phyloP scores from a whole-genome alignment of 352 stramenopile species.

The Phytophthora constricta region DNA sequence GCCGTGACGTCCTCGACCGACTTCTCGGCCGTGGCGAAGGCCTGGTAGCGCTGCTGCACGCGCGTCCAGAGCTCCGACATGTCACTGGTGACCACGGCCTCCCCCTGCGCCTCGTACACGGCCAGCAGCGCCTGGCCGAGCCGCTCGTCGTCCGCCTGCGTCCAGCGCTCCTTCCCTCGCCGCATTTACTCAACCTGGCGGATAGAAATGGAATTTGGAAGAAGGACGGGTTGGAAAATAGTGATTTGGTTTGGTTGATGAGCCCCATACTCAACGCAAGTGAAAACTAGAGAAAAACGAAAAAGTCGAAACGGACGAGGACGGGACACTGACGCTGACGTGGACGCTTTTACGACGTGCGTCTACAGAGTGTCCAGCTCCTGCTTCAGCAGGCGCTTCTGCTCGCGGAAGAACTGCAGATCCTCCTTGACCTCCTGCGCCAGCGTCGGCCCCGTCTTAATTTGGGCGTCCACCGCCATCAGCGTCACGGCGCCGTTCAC shows the following conservation, averaged over 20 bases:
- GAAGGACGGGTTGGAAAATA: too few species aligned
- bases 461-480: conserved; percentile 25
- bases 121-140: conserved; percentile 32
- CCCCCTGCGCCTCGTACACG: conserved; percentile 30
- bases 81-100: conserved; percentile 33
- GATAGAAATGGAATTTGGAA: too few species aligned
- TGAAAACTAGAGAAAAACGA: neutral
- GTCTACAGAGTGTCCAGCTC: conserved; percentile 30
- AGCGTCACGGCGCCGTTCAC: conserved; percentile 13
- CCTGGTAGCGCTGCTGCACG: conserved; percentile 42
- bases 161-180: conserved; percentile 40
- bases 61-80: conserved; percentile 38
- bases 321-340: neutral
- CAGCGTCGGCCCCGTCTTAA: conserved; percentile 30
- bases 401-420: conserved; percentile 37
- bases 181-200: conserved; percentile 25
- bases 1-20: conserved; percentile 15
- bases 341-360: conserved; percentile 4
- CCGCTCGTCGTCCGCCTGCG: conserved; percentile 39
- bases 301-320: neutral
- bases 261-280: neutral
- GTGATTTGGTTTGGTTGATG: too few species aligned
- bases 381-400: conserved; percentile 33
- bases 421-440: conserved; percentile 39
- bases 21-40: conserved; percentile 26